Percentiles rank a stretch among this genome's conserved stretches.
phyloP scores from a whole-genome alignment of 495 filamentous ascomycete genomes.

The Stereocaulon alpinum region DNA sequence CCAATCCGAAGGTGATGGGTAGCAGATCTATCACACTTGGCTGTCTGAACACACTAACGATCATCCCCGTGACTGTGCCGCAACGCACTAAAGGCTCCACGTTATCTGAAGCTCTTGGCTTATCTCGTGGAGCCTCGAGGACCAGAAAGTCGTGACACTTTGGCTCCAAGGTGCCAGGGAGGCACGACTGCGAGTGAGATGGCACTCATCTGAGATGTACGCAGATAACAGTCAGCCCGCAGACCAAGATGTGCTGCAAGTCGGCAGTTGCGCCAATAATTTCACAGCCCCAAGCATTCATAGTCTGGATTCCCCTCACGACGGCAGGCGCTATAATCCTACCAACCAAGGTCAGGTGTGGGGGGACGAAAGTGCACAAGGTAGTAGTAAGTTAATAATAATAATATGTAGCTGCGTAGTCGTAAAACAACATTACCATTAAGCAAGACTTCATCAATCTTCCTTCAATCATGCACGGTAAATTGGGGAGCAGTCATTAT shows the following conservation, averaged over 20 bases:
- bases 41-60: background rate
- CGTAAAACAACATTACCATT: background rate
- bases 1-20: background rate
- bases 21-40: slow-evolving; percentile 1
- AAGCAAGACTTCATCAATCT: background rate
- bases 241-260: slow-evolving; percentile 6
- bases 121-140: background rate
- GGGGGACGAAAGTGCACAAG: background rate
- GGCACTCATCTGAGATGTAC: background rate
- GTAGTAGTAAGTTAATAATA: too few species aligned
- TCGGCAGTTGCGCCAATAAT: slow-evolving; percentile 8
- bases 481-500: background rate
- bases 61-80: background rate
- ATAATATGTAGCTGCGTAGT: background rate
- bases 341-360: background rate
- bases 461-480: background rate
- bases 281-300: background rate
- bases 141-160: background rate
- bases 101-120: slow-evolving; percentile 2
- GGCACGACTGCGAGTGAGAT: background rate
- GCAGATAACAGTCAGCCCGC: background rate
- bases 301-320: slow-evolving; percentile 3
- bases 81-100: background rate
- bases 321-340: slow-evolving; percentile 1
- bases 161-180: background rate